Base-by-base conservation (phyloP, 1,284 basidiomycete species). In the Microbotryomycetes sp. region DNA sequence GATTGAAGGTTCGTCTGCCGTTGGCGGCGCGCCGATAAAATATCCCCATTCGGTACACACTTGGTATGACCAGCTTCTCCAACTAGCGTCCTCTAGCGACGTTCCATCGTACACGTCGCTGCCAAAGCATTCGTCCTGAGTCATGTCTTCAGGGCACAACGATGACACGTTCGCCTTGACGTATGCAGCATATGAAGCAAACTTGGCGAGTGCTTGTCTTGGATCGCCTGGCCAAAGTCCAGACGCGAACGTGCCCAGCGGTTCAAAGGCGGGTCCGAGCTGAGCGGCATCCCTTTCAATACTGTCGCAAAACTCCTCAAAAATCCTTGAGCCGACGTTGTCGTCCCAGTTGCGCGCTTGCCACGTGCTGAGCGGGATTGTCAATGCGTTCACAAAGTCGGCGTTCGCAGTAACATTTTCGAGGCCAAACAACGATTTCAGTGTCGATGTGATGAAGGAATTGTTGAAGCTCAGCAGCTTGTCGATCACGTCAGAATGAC, bases 31-130 rank as follows among this genome's bases (percentile, higher is more conserved):
- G 16, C 65, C 68, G 60, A 74, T 73, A 73, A 94, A 92, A 76
- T 91, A 97, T 1, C 92, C 93, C 91, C 92, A 97, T 72, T 93
- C 84, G 0, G 88, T 92, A 77, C 91, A 96, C 60, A 35, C 46
- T 76, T 74, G 72, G 62, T 41, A 41, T 41, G 35, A 41, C 93
- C 93, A 97, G 13, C 88, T 79, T 48, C 91, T 81, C 89, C 90
- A 93, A 0, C 80, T 81, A 73, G 88, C 81, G 60, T 82, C 78
- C 23, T 68, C 64, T 6, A 89, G 76, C 15, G 80, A 81, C 0
- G 81, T 82, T 15, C 80, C 79, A 63, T 81, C 80, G 76, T 84
- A 94, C 1, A 78, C 70, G 67, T 86, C 66, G 0, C 89, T 87
- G 18, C 89, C 89, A 71, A 96, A 96, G 75, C 93, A 97, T 18